Percentiles rank a stretch among this genome's conserved stretches.
phyloP scores from a whole-genome alignment of 2,329 filamentous ascomycete genomes.

The Eutypella sp. region DNA sequence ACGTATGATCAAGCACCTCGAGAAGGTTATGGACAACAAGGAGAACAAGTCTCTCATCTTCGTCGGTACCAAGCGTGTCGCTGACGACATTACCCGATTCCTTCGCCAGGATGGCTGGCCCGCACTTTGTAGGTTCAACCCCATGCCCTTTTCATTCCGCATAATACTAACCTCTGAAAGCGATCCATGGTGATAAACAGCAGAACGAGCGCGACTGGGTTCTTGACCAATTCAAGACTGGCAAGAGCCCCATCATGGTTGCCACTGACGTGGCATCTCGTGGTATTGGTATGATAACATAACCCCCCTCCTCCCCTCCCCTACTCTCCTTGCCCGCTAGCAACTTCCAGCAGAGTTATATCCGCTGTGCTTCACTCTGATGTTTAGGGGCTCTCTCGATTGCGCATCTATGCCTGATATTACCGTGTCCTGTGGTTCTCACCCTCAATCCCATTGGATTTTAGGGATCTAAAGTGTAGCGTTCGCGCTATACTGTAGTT shows the following conservation, averaged over 20 bases:
- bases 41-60: slow-evolving; percentile 95
- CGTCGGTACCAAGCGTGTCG: slow-evolving; percentile 88
- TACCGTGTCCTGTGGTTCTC: slow-evolving; percentile 78
- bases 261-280: slow-evolving; percentile 98
- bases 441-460: slow-evolving; percentile 64
- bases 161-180: slow-evolving; percentile 47
- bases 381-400: slow-evolving; percentile 81
- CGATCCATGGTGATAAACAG: slow-evolving; percentile 98
- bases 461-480: slow-evolving; percentile 78
- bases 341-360: slow-evolving; percentile 55
- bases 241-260: slow-evolving; percentile 99
- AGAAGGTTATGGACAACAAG: slow-evolving; percentile 97
- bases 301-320: slow-evolving; percentile 46
- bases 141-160: slow-evolving; percentile 39
- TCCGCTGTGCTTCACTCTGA: slow-evolving; percentile 82
- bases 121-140: slow-evolving; percentile 71
- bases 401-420: slow-evolving; percentile 91
- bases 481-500: slow-evolving; percentile 67
- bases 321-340: slow-evolving; percentile 30
- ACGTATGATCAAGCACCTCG: slow-evolving; percentile 92
- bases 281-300: slow-evolving; percentile 96
- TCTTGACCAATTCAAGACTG: slow-evolving; percentile 98
- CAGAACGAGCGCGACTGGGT: slow-evolving; percentile 99
- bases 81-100: slow-evolving; percentile 96
- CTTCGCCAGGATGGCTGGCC: slow-evolving; percentile 98